Conservation (phyloP, 2,329 filamentous ascomycete species). For the Phaeosphaeriaceae sp. region DNA sequence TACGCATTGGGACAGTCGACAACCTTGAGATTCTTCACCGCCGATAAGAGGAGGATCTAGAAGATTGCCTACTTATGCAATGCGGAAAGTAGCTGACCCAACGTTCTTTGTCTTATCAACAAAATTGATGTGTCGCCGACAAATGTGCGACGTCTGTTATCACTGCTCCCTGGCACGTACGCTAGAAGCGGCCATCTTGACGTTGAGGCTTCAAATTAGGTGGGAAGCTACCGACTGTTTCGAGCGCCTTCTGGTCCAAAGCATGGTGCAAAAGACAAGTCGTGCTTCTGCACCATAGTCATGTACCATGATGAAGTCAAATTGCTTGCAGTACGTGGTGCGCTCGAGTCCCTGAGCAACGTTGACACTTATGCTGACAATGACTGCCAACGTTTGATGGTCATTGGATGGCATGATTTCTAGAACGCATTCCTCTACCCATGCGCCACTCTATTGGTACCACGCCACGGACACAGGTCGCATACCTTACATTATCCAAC, state of each 20-base stretch:
- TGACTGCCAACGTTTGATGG: neutral
- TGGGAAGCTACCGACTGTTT: neutral
- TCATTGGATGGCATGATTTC: neutral
- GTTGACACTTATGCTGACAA: neutral
- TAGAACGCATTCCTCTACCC: neutral
- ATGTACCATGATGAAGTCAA: too few relatives aligned
- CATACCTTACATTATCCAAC: neutral
- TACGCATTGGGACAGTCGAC: conserved; percentile 26
- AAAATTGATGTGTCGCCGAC: too few relatives aligned
- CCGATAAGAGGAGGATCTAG: neutral
- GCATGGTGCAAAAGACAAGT: neutral
- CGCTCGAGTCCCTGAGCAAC: too few relatives aligned
- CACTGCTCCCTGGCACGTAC: neutral
- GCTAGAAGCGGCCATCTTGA: neutral
- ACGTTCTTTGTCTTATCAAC: neutral
- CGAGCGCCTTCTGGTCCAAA: neutral
- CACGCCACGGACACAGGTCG: neutral
- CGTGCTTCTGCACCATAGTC: neutral
- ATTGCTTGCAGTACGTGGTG: neutral
- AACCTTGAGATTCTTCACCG: conserved; percentile 21
- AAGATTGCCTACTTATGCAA: neutral
- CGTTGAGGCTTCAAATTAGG: neutral
- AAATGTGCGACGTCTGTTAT: too few relatives aligned
- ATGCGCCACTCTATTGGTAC: neutral
- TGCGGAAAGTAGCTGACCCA: neutral